These are phyloP conservation scores for Coemansia furcata DNA, from an alignment of 192 early-diverging fungal species.

Conservation along the genomic window DNA sequence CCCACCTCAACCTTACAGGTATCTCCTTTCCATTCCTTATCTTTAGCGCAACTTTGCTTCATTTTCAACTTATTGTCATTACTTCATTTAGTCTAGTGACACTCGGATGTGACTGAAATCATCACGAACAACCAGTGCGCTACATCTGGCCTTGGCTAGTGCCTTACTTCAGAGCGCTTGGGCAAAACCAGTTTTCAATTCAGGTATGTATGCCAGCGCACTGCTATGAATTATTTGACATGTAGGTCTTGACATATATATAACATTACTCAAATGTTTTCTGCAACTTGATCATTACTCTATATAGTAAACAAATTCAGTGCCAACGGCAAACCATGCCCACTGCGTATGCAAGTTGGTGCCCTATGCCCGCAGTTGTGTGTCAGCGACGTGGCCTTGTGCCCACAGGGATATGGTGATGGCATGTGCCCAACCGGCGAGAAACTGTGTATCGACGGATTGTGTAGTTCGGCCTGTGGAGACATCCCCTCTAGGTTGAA, in stretches of 20 bases:
- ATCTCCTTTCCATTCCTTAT: neutral
- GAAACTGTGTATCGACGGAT: constrained; percentile 53
- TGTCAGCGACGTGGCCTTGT: constrained; percentile 46
- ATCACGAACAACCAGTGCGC: neutral
- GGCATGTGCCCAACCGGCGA: constrained; percentile 44
- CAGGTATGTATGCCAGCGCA: neutral
- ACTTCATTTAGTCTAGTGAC: neutral
- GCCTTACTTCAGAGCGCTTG: constrained; percentile 4
- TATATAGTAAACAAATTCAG: constrained; percentile 55
- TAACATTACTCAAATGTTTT: neutral
- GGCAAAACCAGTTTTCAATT: constrained; percentile 11
- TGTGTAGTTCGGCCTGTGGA: constrained; percentile 44
- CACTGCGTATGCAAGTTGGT: constrained; percentile 39
- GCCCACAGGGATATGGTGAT: constrained; percentile 28
- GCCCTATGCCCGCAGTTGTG: constrained; percentile 56
- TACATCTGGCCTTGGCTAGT: neutral
- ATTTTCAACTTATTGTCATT: neutral
- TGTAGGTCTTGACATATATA: neutral
- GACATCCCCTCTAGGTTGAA: constrained; percentile 36
- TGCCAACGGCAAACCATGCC: constrained; percentile 43
- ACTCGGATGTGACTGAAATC: neutral
- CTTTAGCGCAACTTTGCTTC: neutral
- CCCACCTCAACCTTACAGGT: neutral
- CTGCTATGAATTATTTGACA: neutral
- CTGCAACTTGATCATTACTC: neutral